Evolutionary conservation across 2,329 filamentous ascomycete genomes (phyloP), one percentile per base, ranked within the genome.

Genomic region (Colletotrichum tabaci): DNA sequence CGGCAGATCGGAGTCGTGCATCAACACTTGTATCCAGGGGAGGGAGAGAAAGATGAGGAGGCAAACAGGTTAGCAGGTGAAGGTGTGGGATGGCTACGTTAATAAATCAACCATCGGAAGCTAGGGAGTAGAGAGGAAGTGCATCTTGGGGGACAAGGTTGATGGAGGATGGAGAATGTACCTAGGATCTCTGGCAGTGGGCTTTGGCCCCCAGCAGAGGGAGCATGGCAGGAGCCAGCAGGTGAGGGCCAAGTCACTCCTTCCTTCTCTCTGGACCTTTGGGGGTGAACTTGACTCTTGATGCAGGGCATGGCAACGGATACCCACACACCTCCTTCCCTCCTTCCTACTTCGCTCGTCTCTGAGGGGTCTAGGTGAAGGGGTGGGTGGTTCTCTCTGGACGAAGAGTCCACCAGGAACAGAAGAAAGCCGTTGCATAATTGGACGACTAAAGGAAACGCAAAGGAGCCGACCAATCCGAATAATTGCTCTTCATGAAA

Each of bases 371-470:
- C 50, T 35, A n/a, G 38, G 13, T 44, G 67, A 38, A 30, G 26
- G 26, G 5, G 63, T 47, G 52, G 42, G 57, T 57, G 50, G 21
- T 52, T 62, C 61, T 44, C 52, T 67, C 12, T n/a, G 57, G 56
- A 57, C 40, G 42, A 46, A 18, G 40, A 52, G 23, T 13, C 21
- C 46, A 26, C 60, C 60, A 68, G 47, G 52, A 44, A 23, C 52
- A 55, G 18, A 23, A 68, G 35, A 68, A 60, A 55, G 60, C 40
- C 65, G 53, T 69, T 69, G 52, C 16, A 64, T 56, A 53, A 69
- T 72, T 72, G 58, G 69, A 64, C 23, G 38, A 64, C 53, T 40
- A 15, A 18, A 56, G 47, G 69, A 72, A 72, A 72, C 65, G 40
- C 21, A 69, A 49, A 21, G 42, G 64, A 67, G 40, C 47, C 53